phyloP scores from a whole-genome alignment of 305 asterid species.

The Solanum aculeatissimum region DNA sequence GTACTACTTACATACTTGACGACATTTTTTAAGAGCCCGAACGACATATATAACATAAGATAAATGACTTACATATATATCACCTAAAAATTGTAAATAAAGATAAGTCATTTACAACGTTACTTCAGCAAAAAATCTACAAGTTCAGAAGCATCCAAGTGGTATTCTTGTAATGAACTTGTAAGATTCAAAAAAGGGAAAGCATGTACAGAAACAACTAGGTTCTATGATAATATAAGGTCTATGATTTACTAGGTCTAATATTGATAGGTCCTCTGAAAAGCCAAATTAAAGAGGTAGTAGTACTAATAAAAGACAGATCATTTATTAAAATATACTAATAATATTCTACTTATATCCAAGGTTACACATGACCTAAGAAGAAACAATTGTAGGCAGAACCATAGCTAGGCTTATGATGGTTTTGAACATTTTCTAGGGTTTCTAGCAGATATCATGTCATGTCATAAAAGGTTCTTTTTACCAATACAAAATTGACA shows the following conservation, averaged over 20 bases:
- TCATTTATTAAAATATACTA: constrained; percentile 4
- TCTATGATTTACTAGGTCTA: neutral
- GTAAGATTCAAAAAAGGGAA: neutral
- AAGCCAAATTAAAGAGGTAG: neutral
- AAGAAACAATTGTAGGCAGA: constrained; percentile 26
- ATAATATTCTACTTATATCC: constrained; percentile 10
- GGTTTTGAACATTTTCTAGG: constrained; percentile 38
- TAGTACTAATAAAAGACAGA: neutral
- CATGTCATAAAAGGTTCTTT: neutral
- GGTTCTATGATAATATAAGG: neutral
- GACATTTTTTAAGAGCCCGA: neutral
- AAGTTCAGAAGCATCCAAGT: neutral
- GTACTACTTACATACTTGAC: neutral
- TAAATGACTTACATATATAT: neutral
- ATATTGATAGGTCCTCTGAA: neutral
- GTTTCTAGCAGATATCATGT: constrained; percentile 22
- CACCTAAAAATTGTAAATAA: neutral
- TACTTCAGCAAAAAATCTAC: neutral
- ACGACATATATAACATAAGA: neutral
- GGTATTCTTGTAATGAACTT: no score
- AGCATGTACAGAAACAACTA: neutral
- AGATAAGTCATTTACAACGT: neutral
- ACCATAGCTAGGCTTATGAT: constrained; percentile 16
- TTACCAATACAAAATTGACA: constrained; percentile 3
- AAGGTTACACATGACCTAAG: constrained; percentile 32